Base-by-base conservation (phyloP, 441 rosid genomes). In the Theobroma grandiflorum region DNA sequence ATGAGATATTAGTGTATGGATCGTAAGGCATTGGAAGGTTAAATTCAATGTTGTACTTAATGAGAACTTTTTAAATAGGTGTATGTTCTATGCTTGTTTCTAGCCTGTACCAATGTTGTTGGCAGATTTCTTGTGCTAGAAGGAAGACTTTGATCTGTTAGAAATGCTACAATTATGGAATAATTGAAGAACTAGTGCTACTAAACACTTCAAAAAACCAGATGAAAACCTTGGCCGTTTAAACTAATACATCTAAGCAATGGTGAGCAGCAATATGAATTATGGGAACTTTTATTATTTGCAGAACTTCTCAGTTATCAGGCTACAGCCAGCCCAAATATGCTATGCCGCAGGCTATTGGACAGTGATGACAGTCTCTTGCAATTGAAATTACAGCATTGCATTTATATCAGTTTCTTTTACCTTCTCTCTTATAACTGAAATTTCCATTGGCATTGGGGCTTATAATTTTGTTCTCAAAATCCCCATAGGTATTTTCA, bases 61-160 rank as follows among this genome's bases (percentile, higher is more conserved):
- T 16, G 9, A 68, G 53, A 67, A 42, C 72, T n/a, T 67, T 67
- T 18, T 20, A 68, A 4, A 43, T 11, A 11, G 11, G 72, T 68
- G 35, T 42, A 22, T 11, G 37, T 2, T 38, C 18, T 68, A 43
- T 43, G 72, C 53, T 43, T 22, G 73, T 43, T 68, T 68, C 53
- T 43, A 43, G 37, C 22, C 18, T 20, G 9, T 68, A 68, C 53
- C 18, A 12, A 22, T 22, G n/a, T 45, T 45, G 2, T 45, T 10
- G 55, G 55, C 18, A 45, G 53, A 22, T 68, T 68, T 68, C 73
- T 68, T 68, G 55, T 45, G 33, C 53, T 43, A 20, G 35, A 43
- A 43, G 72, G 37, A 68, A 68, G 72, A 43, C 35, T 12, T 12
- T 22, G 4, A 2, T 20, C 66, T 12, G 3, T 55, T 68, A 22